Evolutionary conservation across 2,329 filamentous ascomycete genomes (phyloP).

Genomic region (Emmonsiellopsis sp.): DNA sequence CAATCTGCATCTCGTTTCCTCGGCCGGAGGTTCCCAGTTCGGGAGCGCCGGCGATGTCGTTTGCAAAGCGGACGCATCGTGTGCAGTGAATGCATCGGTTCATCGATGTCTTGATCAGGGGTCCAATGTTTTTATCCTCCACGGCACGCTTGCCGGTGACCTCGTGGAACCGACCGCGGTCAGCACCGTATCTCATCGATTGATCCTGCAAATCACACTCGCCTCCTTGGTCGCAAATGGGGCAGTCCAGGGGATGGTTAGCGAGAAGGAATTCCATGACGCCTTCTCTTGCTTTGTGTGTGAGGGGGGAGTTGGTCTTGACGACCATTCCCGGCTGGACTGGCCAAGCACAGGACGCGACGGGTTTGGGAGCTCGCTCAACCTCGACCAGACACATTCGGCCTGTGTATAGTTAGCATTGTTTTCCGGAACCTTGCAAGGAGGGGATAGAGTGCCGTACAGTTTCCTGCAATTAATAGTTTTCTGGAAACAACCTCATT

Average conservation of each 20-base stretch:
- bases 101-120: slow-evolving; percentile 98
- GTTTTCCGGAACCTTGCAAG: neutral
- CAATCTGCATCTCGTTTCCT: slow-evolving; percentile 96
- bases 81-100: slow-evolving; percentile 99
- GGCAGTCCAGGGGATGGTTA: slow-evolving; percentile 93
- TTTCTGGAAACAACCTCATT: slow-evolving; percentile 50
- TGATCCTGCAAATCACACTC: slow-evolving; percentile 99
- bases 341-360: slow-evolving; percentile 97
- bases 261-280: slow-evolving; percentile 98
- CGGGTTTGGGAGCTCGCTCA: slow-evolving; percentile 89
- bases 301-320: slow-evolving; percentile 92
- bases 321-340: slow-evolving; percentile 98
- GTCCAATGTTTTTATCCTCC: slow-evolving; percentile 98
- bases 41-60: slow-evolving; percentile 90
- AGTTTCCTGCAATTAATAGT: slow-evolving; percentile 98
- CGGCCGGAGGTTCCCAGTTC: slow-evolving; percentile 91
- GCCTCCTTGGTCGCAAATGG: slow-evolving; percentile 96
- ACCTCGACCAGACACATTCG: slow-evolving; percentile 99
- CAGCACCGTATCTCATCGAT: slow-evolving; percentile 96
- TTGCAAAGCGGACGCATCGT: slow-evolving; percentile 92
- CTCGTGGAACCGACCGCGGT: slow-evolving; percentile 95
- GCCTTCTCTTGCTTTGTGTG: slow-evolving; percentile 96
- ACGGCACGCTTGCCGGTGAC: slow-evolving; percentile 91
- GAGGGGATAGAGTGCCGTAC: slow-evolving; percentile 30
- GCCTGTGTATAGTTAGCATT: slow-evolving; percentile 23